Evolutionary conservation across 1,284 basidiomycete genomes (phyloP), one percentile per base, ranked within the genome.

Genomic region (Athelia sp.): DNA sequence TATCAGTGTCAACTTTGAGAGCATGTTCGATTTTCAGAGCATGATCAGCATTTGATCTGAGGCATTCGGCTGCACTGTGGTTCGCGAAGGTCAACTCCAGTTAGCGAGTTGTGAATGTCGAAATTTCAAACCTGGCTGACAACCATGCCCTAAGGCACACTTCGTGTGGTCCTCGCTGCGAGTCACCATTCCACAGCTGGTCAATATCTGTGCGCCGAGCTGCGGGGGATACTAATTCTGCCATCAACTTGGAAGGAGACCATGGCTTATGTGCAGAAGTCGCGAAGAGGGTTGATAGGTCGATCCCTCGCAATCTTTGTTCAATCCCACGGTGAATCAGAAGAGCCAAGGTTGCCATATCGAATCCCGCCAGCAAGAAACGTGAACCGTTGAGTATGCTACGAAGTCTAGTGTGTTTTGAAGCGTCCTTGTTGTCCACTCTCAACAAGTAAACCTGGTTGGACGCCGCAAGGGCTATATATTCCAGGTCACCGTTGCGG

Each of bases 81-180:
- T n/a, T n/a, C n/a, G n/a, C n/a, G n/a, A n/a, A 24, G 18, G 29
- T 23, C 13, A 11, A 6, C 11, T n/a, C 4, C 8, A 19, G 21
- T 23, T n/a, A 23, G 40, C 14, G 34, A 19, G 6, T 0, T 46
- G 32, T 17, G 32, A 21, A 4, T 44, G 15, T 22, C 4, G 2
- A 18, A 19, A 19, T 14, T 11, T 45, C 56, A 9, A 49, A 70
- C 71, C 61, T 64, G n/a, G 59, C 65, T 11, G 68, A 61, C 9
- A 70, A 50, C 71, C 71, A 73, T 22, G 71, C 69, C 48, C 68
- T 62, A 46, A 70, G 54, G 47, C 60, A 64, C 4, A 62, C 48
- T 22, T 63, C 55, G 32, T 53, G 53, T 10, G 6, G 11, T 49
- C 50, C 48, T 11, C 47, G 42, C 14, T 52, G 50, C 21, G 52